A percentile compares a stretch with the other conserved stretches of the same genome.
phyloP scores from a whole-genome alignment of 306 rosid genomes.

The Cucumis hystrix region DNA sequence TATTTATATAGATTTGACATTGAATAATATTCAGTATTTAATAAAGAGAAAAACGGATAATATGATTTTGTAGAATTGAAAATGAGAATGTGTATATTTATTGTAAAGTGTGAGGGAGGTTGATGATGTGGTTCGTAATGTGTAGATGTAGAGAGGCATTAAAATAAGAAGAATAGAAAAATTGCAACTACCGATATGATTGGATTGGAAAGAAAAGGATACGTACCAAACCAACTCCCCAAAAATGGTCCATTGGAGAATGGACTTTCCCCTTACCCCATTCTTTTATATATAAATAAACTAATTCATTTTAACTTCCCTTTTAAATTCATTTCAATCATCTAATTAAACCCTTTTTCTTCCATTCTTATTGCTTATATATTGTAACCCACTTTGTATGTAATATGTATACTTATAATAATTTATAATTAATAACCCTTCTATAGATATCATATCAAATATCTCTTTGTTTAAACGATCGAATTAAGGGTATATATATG shows the following conservation, averaged over 20 bases:
- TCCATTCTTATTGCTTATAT: too few species aligned
- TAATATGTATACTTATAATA: too few species aligned
- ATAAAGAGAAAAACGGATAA: background rate
- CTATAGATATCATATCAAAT: too few species aligned
- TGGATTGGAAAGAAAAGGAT: background rate
- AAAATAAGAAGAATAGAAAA: background rate
- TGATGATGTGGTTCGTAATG: background rate
- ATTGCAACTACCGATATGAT: background rate
- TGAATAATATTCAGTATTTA: background rate
- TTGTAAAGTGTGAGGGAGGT: background rate
- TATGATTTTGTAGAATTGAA: background rate
- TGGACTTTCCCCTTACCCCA: background rate
- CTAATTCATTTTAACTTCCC: background rate
- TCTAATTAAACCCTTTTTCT: background rate
- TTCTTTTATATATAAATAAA: background rate
- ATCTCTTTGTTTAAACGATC: too few species aligned
- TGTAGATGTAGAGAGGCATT: background rate
- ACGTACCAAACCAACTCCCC: background rate
- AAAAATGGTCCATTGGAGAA: background rate
- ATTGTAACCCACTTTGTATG: too few species aligned
- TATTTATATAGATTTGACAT: background rate
- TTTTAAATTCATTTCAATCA: background rate
- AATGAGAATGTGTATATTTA: background rate
- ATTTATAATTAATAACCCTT: too few species aligned
- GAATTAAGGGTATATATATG: too few species aligned